These are phyloP conservation scores for Ceratobasidium sp. DNA, from an alignment of 1,284 basidiomycete species.

Conservation along the genomic window DNA sequence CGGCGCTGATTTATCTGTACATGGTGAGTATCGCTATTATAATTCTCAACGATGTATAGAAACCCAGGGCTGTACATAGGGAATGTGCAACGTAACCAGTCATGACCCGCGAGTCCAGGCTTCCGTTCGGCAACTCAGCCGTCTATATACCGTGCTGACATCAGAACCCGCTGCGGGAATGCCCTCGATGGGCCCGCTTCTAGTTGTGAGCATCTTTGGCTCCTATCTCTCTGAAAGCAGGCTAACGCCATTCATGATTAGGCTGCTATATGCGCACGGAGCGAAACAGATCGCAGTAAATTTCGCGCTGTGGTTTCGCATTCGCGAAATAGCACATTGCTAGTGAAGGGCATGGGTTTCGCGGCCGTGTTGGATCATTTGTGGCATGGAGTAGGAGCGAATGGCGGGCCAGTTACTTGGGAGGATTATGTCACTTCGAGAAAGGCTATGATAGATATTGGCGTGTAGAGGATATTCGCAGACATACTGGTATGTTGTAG, in stretches of 20 bases:
- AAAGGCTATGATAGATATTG: conserved; percentile 2
- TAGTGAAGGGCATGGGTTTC: neutral
- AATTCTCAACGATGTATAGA: no score
- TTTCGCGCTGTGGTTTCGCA: neutral
- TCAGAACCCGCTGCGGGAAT: neutral
- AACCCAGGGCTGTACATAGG: neutral
- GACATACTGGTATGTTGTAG: no score
- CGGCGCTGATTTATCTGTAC: conserved; percentile 11
- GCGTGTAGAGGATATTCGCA: no score
- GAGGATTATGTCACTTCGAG: conserved; percentile 9
- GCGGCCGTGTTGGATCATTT: conserved; percentile 24
- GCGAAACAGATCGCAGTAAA: conserved; percentile 1
- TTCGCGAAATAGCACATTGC: neutral
- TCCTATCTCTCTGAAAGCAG: neutral
- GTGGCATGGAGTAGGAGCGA: neutral
- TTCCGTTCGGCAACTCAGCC: conserved; percentile 2
- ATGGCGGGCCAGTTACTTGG: conserved; percentile 4
- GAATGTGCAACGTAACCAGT: conserved; percentile 18
- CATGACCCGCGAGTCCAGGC: conserved; percentile 27
- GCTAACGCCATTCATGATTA: neutral
- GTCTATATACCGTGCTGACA: neutral
- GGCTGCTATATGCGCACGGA: conserved; percentile 14
- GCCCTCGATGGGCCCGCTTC: neutral
- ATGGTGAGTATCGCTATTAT: neutral
- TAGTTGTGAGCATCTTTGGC: conserved; percentile 5